Conservation (phyloP, 2,329 filamentous ascomycete species). For the Trichoderma sp. region DNA sequence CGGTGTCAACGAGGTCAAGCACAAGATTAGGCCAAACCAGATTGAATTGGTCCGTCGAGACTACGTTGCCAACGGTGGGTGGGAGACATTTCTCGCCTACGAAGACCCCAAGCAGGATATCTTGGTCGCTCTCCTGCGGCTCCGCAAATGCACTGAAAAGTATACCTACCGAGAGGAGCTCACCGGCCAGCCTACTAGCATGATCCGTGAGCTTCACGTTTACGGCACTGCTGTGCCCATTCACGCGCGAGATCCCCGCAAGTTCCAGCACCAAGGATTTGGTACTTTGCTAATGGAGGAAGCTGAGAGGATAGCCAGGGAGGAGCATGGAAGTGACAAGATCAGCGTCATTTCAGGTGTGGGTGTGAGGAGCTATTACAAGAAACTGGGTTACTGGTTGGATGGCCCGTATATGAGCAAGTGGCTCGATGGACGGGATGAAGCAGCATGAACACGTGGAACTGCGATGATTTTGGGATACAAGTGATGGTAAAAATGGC, state of each 20-base stretch:
- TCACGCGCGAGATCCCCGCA: conserved; percentile 88
- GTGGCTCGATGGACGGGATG: conserved; percentile 51
- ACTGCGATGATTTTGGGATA: not conserved
- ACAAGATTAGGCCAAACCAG: conserved; percentile 95
- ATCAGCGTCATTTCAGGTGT: conserved; percentile 98
- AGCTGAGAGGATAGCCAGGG: conserved; percentile 87
- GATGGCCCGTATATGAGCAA: conserved; percentile 85
- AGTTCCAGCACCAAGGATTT: conserved; percentile 98
- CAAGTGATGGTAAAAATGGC: not conserved
- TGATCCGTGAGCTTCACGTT: conserved; percentile 92
- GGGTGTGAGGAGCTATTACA: conserved; percentile 92
- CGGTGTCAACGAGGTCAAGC: conserved; percentile 97
- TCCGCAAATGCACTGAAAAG: conserved; percentile 86
- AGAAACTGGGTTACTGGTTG: conserved; percentile 85
- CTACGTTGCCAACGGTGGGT: conserved; percentile 92
- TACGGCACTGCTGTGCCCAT: conserved; percentile 98
- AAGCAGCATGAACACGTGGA: conserved; percentile 15
- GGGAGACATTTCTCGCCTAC: conserved; percentile 98
- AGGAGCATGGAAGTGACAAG: conserved; percentile 92
- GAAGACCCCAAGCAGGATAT: conserved; percentile 99
- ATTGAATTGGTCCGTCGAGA: conserved; percentile 92
- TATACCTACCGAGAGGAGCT: conserved; percentile 92
- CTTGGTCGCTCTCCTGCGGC: conserved; percentile 80
- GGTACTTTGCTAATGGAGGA: conserved; percentile 97
- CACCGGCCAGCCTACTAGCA: conserved; percentile 77